Conservation (phyloP, 2,329 filamentous ascomycete species). For the Claviceps digitariae region DNA sequence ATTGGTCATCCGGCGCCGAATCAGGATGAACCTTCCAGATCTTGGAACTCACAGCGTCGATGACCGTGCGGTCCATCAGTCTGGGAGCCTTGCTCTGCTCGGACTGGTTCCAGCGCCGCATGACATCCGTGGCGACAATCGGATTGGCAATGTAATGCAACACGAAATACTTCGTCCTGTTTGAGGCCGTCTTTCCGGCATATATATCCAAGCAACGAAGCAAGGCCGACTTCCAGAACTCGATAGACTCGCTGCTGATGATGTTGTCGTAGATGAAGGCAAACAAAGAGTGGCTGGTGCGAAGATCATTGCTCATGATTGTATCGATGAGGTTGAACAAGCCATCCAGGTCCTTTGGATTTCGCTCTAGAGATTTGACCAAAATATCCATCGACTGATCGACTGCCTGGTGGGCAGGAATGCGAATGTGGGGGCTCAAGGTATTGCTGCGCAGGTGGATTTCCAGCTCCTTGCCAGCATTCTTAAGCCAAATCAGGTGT, state of each 20-base stretch:
- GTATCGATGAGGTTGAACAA: conserved; percentile 76
- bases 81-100: conserved; percentile 46
- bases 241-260: conserved; percentile 70
- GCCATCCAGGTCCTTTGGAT: conserved; percentile 65
- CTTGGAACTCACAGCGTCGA: conserved; percentile 80
- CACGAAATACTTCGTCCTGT: conserved; percentile 86
- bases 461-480: conserved; percentile 66
- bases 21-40: conserved; percentile 85
- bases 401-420: conserved; percentile 78
- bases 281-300: conserved; percentile 59
- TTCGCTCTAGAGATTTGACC: conserved; percentile 62
- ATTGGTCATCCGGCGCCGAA: conserved; percentile 70
- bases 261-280: conserved; percentile 76
- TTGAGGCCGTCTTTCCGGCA: conserved; percentile 60
- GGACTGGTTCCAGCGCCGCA: conserved; percentile 58
- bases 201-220: conserved; percentile 82
- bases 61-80: conserved; percentile 74
- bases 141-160: conserved; percentile 90
- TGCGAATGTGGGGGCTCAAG: conserved; percentile 57
- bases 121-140: conserved; percentile 91
- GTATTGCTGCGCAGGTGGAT: conserved; percentile 55
- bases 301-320: conserved; percentile 72
- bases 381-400: conserved; percentile 81
- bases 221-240: conserved; percentile 72
- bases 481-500: conserved; percentile 44